Evolutionary conservation across 2,329 filamentous ascomycete species (phyloP), one percentile per base, ranked within the genome.

Genomic region (Akanthomyces lecanii): DNA sequence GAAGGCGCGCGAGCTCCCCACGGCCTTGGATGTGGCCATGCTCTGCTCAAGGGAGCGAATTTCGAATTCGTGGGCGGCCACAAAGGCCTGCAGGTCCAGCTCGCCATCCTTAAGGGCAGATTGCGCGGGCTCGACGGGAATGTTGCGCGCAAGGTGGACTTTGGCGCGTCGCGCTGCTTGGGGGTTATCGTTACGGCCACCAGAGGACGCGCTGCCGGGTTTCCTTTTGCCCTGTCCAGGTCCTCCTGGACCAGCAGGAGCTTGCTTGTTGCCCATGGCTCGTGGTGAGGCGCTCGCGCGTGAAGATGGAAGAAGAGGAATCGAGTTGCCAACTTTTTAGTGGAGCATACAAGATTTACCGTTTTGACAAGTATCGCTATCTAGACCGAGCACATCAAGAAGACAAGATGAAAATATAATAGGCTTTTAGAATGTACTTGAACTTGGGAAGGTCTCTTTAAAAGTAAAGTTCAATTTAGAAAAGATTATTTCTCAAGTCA

Each of bases 31-130:
- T 42, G 85, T 86, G 61, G 84, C 82, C 83, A 98, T 95, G 65
- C 90, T 91, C 70, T 88, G 82, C 72, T 97, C 90, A 53, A 98
- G 79, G 1, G 93, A 89, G 63, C 85, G 85, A 69, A 99, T 96
- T 78, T 98, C 94, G 70, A 91, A 96, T 71, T 96, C 89, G 65
- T 93, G 89, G 12, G 92, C 88, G 68, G 87, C 87, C 68, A 98
- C 83, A 70, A 98, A 99, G 33, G 89, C 85, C 68, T 90, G 86
- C 58, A 97, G 83, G 72, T 97, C 89, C 64, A 99, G 82, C 72
- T 96, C 89, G 72, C 94, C 95, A 75, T 89, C 86, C 57, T 81
- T 80, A 28, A 85, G 75, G 7, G 81, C 82, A 11, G 78, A 78
- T 47, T 83, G 78, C 18, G 81, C 77, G 18, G 77, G 74, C 68